Base-by-base conservation (phyloP, 2,329 filamentous ascomycete species). In the Teratosphaeria destructans region DNA sequence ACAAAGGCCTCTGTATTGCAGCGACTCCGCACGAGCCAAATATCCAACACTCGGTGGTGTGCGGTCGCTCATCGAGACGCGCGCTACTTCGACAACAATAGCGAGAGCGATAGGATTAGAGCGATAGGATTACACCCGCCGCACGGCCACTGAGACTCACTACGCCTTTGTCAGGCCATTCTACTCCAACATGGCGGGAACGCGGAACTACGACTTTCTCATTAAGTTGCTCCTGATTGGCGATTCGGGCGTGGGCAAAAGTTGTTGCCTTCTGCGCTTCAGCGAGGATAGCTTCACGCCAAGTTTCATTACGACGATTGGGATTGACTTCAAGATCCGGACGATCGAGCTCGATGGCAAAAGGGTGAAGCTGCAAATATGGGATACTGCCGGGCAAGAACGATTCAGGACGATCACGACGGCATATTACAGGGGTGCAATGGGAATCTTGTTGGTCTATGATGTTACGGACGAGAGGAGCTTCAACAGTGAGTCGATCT, bases 321-420 rank as follows among this genome's bases (percentile, higher is more conserved):
- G 94, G 68, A 97, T 99, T 80, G 94, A 99, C 79, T 99, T 99
- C 82, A 99, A 99, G 84, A 99, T 99, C 75, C 85, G 94, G 67
- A 99, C 94, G 66, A 99, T 99, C 79, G 94, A 99, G 79, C 82
- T 99, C 68, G 94, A 99, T 78, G 93, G 93, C 74, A 99, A 99
- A 85, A 85, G 93, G 64, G 94, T 99, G 71, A 99, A 99, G 83
- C 80, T 99, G 74, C 94, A 99, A 81, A 99, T 99, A 78, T 99
- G 94, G 94, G 94, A 99, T 74, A 99, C 94, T 29, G 94, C 94
- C 58, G 94, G 94, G 59, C 94, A 99, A 77, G 94, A 99, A 79
- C 88, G 94, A 63, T 99, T 99, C 84, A 85, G 94, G 67, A 99
- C 94, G 65, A 99, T 99, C 79, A 99, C 94, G 57, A 97, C 94